Conservation (phyloP, 331 rosid species). For the Spiraea crenata region DNA sequence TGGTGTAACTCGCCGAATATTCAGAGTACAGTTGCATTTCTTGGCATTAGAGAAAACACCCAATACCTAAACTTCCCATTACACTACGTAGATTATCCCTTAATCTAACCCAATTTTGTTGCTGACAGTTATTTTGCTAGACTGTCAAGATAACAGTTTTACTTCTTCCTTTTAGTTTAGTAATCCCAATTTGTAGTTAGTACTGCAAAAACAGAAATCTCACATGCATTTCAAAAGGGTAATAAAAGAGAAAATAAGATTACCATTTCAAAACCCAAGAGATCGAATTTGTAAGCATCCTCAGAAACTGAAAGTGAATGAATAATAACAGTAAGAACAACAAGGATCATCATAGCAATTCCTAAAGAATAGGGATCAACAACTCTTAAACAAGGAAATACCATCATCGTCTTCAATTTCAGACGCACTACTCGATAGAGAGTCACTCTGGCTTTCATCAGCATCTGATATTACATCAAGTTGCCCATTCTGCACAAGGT, state of each 20-base stretch:
- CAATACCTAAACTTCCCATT: not conserved
- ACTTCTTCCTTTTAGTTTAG: not conserved
- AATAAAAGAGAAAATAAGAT: slow-evolving; percentile 8
- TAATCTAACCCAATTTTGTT: not conserved
- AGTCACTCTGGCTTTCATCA: slow-evolving; percentile 44
- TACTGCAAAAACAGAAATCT: not conserved
- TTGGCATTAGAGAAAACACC: not conserved
- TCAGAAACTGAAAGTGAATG: slow-evolving; percentile 47
- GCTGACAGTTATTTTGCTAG: not conserved
- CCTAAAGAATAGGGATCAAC: slow-evolving; percentile 17
- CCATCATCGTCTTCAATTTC: slow-evolving; percentile 49
- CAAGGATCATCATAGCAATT: slow-evolving; percentile 18
- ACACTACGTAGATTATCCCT: not conserved
- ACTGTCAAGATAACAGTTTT: not conserved
- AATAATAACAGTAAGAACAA: slow-evolving; percentile 26
- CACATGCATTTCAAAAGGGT: not conserved
- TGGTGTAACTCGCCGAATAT: not conserved
- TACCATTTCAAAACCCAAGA: slow-evolving; percentile 50
- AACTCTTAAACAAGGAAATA: slow-evolving; percentile 26
- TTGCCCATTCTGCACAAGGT: slow-evolving; percentile 48
- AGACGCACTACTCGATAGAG: slow-evolving; percentile 54
- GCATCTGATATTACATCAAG: slow-evolving; percentile 52
- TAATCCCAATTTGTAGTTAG: not conserved
- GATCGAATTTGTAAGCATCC: slow-evolving; percentile 38
- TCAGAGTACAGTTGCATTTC: not conserved